Percentiles rank a stretch among this genome's conserved stretches.
These are phyloP conservation scores for Citrus medica DNA, from an alignment of 345 rosid genomes.

Conservation along the genomic window DNA sequence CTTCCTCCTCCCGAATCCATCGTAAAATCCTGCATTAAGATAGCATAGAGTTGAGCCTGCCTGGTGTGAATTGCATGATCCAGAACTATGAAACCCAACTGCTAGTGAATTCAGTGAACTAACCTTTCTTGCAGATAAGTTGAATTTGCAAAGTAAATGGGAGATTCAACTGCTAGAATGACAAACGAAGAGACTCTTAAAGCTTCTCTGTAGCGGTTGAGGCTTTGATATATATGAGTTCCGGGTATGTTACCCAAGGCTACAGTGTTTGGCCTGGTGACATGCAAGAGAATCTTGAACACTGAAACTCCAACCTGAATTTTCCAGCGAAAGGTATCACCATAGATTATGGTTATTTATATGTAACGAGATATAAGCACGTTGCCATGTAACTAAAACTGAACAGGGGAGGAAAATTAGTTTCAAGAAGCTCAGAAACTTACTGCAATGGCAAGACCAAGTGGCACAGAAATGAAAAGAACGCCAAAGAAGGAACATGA, in stretches of 20 bases:
- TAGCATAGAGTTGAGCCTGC: neutral
- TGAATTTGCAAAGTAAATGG: slow-evolving; percentile 84
- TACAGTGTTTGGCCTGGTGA: slow-evolving; percentile 80
- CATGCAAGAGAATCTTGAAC: slow-evolving; percentile 78
- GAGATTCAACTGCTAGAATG: slow-evolving; percentile 77
- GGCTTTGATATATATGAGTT: slow-evolving; percentile 77
- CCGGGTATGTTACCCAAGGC: slow-evolving; percentile 76
- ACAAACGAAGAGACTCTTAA: slow-evolving; percentile 70
- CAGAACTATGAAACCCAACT: neutral
- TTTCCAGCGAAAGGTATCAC: neutral
- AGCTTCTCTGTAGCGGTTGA: slow-evolving; percentile 66
- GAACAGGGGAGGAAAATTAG: neutral
- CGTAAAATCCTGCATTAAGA: slow-evolving; percentile 56
- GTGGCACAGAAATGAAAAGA: slow-evolving; percentile 87
- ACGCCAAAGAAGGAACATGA: slow-evolving; percentile 86
- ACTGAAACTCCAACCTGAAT: slow-evolving; percentile 89
- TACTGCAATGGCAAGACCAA: slow-evolving; percentile 90
- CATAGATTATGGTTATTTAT: neutral
- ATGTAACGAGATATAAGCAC: neutral
- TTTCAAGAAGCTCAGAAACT: slow-evolving; percentile 16
- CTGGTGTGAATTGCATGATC: neutral
- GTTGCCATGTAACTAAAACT: neutral
- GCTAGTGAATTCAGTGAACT: slow-evolving; percentile 6
- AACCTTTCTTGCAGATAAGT: slow-evolving; percentile 95
- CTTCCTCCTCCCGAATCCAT: slow-evolving; percentile 91